A percentile compares a stretch with the other conserved stretches of the same genome.
phyloP scores from a whole-genome alignment of 768 basidiomycete genomes.

The Mycena belliarum region DNA sequence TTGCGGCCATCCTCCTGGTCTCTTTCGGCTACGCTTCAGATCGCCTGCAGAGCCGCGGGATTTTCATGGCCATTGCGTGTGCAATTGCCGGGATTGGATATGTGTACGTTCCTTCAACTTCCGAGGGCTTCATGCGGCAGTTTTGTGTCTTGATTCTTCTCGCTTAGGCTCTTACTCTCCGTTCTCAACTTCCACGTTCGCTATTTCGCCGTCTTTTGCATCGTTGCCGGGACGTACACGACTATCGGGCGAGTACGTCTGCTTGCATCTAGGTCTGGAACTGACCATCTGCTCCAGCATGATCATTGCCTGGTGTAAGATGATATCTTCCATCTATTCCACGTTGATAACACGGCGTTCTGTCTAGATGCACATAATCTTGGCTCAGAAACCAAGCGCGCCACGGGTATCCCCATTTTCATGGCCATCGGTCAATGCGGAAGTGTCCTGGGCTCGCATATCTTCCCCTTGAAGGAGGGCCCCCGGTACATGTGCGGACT shows the following conservation, averaged over 20 bases:
- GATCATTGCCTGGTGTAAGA: conserved; percentile 75
- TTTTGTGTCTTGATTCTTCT: neutral
- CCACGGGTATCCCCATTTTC: conserved; percentile 75
- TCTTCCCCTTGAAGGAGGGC: conserved; percentile 65
- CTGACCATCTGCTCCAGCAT: conserved; percentile 25
- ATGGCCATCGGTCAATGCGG: conserved; percentile 83
- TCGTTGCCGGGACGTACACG: conserved; percentile 76
- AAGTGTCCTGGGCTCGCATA: conserved; percentile 72
- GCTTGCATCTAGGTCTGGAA: neutral
- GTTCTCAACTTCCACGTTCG: conserved; percentile 61
- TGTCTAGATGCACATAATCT: conserved; percentile 75
- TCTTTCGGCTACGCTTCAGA: conserved; percentile 64
- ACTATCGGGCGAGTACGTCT: conserved; percentile 50
- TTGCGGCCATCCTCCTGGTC: conserved; percentile 64
- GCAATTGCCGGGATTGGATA: conserved; percentile 60
- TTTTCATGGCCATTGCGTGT: conserved; percentile 47
- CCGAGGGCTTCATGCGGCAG: too few species aligned
- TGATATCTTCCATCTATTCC: conserved; percentile 4
- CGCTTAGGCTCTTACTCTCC: conserved; percentile 52
- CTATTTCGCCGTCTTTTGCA: conserved; percentile 81
- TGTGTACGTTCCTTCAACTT: conserved; percentile 52
- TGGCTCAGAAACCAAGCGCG: conserved; percentile 76
- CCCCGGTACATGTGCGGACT: conserved; percentile 60
- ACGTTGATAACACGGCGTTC: too few species aligned
- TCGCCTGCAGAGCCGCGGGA: conserved; percentile 58